Percentiles rank a stretch among this genome's conserved stretches.
Evolutionary conservation across 352 stramenopile species (phyloP).

Genomic region (Phytopythium vexans): DNA sequence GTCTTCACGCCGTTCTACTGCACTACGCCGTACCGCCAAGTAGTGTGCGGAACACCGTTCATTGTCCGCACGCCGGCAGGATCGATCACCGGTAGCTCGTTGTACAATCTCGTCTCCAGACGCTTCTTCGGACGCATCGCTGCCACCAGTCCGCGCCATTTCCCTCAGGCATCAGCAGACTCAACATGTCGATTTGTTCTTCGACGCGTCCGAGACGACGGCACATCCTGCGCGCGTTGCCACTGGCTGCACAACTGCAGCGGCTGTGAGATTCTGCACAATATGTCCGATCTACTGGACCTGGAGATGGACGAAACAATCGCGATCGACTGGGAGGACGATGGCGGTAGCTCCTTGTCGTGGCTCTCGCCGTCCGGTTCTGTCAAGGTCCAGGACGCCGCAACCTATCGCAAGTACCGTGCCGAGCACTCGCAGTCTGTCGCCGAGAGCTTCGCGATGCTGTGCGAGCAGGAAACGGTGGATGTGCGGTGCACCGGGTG

Average conservation of each 20-base stretch:
- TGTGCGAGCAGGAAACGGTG: slow-evolving; percentile 44
- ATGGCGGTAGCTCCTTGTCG: slow-evolving; percentile 2
- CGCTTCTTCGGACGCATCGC: slow-evolving; percentile 9
- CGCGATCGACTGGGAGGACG: slow-evolving; percentile 57
- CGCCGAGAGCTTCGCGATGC: slow-evolving; percentile 34
- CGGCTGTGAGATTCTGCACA: slow-evolving; percentile 41
- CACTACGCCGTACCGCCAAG: slow-evolving; percentile 25
- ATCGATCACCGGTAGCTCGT: slow-evolving; percentile 18
- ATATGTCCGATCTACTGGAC: slow-evolving; percentile 25
- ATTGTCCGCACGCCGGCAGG: slow-evolving; percentile 16
- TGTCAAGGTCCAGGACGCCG: slow-evolving; percentile 18
- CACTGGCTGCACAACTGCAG: slow-evolving; percentile 49
- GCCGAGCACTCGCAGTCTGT: slow-evolving; percentile 24
- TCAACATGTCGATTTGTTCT: slow-evolving; percentile 31
- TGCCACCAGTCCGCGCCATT: not conserved
- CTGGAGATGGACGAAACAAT: slow-evolving; percentile 52
- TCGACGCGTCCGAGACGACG: slow-evolving; percentile 39
- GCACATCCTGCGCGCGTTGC: slow-evolving; percentile 40
- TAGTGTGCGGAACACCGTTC: slow-evolving; percentile 37
- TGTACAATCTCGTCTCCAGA: slow-evolving; percentile 24
- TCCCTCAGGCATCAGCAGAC: not conserved
- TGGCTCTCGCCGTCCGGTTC: not conserved
- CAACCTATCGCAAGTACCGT: slow-evolving; percentile 33
- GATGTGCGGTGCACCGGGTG: slow-evolving; percentile 45
- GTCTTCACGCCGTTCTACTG: slow-evolving; percentile 59